Evolutionary conservation across 768 basidiomycete genomes (phyloP).

Genomic region (Dioszegia aurantiaca): DNA sequence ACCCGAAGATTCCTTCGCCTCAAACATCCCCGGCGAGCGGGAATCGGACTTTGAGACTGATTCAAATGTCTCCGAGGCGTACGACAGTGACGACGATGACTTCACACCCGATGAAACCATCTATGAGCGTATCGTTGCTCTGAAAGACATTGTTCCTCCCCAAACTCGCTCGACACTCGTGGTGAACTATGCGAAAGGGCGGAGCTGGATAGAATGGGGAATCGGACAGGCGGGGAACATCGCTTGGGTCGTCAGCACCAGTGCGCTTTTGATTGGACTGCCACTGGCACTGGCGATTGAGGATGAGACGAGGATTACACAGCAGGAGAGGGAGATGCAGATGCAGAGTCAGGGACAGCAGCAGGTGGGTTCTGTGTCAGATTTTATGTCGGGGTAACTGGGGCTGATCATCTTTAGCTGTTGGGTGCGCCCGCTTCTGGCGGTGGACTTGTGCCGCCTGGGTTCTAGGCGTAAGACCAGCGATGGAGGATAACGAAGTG

Average conservation of each 20-base stretch:
- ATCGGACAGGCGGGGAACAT: conserved; percentile 76
- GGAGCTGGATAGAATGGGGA: conserved; percentile 64
- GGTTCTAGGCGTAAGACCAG: conserved; percentile 59
- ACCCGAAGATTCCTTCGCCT: conserved; percentile 47
- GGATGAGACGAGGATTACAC: conserved; percentile 90
- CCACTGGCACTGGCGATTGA: conserved; percentile 90
- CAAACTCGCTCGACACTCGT: conserved; percentile 75
- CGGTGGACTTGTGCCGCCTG: conserved; percentile 71
- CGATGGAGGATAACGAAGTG: neutral
- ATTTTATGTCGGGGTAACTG: neutral
- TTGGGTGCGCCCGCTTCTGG: conserved; percentile 54
- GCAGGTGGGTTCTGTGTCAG: conserved; percentile 60
- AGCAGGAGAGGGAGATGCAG: conserved; percentile 89
- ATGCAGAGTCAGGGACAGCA: conserved; percentile 91
- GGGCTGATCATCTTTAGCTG: conserved; percentile 59
- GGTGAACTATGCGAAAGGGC: conserved; percentile 62
- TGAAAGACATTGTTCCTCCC: conserved; percentile 94
- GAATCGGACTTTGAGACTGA: conserved; percentile 66
- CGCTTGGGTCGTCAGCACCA: conserved; percentile 93
- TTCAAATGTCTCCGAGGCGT: conserved; percentile 58
- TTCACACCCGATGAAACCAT: conserved; percentile 66
- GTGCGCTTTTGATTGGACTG: conserved; percentile 85
- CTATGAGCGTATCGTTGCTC: conserved; percentile 80
- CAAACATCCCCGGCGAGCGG: conserved; percentile 54
- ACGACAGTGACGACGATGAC: conserved; percentile 62